Percentiles rank a stretch among this genome's conserved stretches.
These are phyloP conservation scores for Venturia asperata DNA, from an alignment of 2,329 filamentous ascomycete genomes.

Conservation along the genomic window DNA sequence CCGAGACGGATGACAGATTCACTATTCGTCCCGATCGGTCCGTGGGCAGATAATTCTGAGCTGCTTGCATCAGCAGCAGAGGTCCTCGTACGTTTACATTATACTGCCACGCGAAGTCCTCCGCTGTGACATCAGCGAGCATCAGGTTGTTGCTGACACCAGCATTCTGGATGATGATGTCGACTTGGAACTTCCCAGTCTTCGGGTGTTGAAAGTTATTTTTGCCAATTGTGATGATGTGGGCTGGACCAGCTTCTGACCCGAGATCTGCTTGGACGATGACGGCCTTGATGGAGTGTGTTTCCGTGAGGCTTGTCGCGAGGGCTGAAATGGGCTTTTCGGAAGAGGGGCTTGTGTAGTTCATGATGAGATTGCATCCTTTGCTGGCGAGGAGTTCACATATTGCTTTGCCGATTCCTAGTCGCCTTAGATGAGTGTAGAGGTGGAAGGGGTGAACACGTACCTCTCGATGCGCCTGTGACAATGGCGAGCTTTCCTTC, in stretches of 20 bases:
- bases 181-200: constrained; percentile 57
- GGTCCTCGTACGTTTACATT: constrained; percentile 77
- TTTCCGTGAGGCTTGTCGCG: constrained; percentile 47
- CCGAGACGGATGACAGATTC: constrained; percentile 54
- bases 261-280: constrained; percentile 66
- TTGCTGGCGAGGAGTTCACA: constrained; percentile 66
- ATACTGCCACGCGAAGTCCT: constrained; percentile 66
- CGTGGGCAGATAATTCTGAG: constrained; percentile 58
- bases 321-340: constrained; percentile 45
- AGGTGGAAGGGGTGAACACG: neutral
- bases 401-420: constrained; percentile 66
- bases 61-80: constrained; percentile 68
- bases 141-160: constrained; percentile 59
- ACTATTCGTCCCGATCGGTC: constrained; percentile 61
- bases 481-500: constrained; percentile 22
- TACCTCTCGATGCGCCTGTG: constrained; percentile 21
- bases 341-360: constrained; percentile 62
- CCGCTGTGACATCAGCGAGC: constrained; percentile 54
- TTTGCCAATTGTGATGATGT: constrained; percentile 53
- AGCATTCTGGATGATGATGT: constrained; percentile 85
- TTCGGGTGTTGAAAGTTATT: constrained; percentile 52
- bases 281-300: constrained; percentile 54
- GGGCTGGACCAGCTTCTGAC: constrained; percentile 51
- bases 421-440: neutral
- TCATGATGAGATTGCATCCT: constrained; percentile 61